Conservation (phyloP, 148 eudicot genomes). For the Silene conica region DNA sequence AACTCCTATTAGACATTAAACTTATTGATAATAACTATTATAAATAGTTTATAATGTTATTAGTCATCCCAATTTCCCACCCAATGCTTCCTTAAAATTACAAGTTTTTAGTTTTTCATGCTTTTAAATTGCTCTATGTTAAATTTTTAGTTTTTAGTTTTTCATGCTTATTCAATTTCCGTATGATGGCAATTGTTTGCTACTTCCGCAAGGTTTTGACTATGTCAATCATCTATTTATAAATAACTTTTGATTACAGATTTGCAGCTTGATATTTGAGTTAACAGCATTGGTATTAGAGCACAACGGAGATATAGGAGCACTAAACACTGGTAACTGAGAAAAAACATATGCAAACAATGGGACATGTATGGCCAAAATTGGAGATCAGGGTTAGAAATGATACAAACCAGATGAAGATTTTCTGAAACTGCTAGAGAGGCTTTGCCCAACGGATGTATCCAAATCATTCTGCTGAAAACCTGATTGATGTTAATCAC, state of each 20-base stretch:
- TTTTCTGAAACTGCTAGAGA: slow-evolving; percentile 58
- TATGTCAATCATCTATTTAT: neutral
- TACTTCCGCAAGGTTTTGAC: neutral
- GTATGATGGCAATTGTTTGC: no score
- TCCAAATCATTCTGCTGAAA: slow-evolving; percentile 46
- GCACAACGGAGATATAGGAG: neutral
- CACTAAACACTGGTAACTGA: neutral
- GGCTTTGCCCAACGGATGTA: slow-evolving; percentile 44
- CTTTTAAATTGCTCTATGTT: no score
- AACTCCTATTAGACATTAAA: no score
- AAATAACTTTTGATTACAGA: neutral
- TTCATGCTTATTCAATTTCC: no score
- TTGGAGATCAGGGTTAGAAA: slow-evolving; percentile 10
- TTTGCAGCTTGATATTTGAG: neutral
- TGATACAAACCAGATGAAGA: slow-evolving; percentile 44
- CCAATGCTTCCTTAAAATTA: no score
- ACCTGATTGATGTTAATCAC: slow-evolving; percentile 45
- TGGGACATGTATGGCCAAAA: slow-evolving; percentile 8
- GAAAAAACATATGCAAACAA: neutral
- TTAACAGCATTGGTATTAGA: neutral
- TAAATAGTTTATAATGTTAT: no score
- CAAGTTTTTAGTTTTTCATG: no score
- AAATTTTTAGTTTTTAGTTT: no score
- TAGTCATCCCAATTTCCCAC: no score
- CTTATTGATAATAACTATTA: no score